Conservation (phyloP, 2,329 filamentous ascomycete species). For the Plectosphaerella plurivora region DNA sequence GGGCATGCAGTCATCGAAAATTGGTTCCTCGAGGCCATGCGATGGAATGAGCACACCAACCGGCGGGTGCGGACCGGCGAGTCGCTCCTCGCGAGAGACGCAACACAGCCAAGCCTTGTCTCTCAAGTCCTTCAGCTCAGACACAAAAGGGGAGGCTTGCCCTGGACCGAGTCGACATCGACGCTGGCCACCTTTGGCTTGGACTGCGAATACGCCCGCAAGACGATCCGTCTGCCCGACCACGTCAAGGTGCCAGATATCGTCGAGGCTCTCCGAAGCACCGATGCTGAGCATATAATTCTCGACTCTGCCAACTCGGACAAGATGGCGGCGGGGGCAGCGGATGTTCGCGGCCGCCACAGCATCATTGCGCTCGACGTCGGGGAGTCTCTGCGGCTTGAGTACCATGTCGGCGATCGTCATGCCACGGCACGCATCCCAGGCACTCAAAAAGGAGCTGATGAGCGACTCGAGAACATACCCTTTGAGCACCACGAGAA, state of each 20-base stretch:
- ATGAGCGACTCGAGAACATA: conserved; percentile 19
- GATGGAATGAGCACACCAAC: conserved; percentile 47
- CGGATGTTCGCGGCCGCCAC: conserved; percentile 54
- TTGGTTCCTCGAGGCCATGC: conserved; percentile 66
- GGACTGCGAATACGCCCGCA: conserved; percentile 31
- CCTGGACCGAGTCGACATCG: conserved; percentile 5
- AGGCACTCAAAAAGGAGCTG: conserved; percentile 3
- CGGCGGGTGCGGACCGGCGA: conserved; percentile 13
- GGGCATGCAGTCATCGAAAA: conserved; percentile 63
- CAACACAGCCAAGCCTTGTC: conserved; percentile 27
- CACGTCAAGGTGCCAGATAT: conserved; percentile 49
- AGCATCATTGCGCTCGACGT: conserved; percentile 71
- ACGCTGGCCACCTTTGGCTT: conserved; percentile 22
- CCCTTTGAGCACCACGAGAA: conserved; percentile 20
- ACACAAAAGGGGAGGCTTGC: not conserved
- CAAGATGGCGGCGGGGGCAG: conserved; percentile 31
- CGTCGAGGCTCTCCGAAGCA: conserved; percentile 42
- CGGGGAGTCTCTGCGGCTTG: conserved; percentile 49
- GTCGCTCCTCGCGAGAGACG: conserved; percentile 20
- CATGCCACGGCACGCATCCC: conserved; percentile 26
- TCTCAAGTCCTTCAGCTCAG: conserved; percentile 12
- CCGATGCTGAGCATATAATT: conserved; percentile 44
- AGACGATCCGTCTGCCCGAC: conserved; percentile 36
- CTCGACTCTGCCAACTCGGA: conserved; percentile 56
- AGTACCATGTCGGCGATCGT: conserved; percentile 49